Conservation (phyloP, 768 basidiomycete species). For the Lyophyllum shimeji region DNA sequence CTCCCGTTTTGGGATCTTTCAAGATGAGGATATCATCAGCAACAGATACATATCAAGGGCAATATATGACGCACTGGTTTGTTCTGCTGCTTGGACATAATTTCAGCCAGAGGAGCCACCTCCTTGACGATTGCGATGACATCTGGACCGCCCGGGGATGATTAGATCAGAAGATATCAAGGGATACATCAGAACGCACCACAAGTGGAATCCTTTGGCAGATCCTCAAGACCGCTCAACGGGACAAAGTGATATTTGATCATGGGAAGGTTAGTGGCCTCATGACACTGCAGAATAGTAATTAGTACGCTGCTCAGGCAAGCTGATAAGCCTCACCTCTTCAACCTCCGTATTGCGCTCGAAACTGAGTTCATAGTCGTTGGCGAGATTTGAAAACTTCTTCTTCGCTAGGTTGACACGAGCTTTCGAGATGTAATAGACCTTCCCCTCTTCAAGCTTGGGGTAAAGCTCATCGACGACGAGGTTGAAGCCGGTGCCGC, state of each 20-base stretch:
- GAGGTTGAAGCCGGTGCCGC: slow-evolving; percentile 88
- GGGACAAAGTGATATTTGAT: slow-evolving; percentile 82
- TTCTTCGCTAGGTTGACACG: slow-evolving; percentile 95
- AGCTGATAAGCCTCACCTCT: slow-evolving; percentile 51
- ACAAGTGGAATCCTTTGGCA: slow-evolving; percentile 79
- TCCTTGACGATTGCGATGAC: slow-evolving; percentile 88
- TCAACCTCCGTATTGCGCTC: slow-evolving; percentile 83
- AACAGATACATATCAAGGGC: slow-evolving; percentile 3
- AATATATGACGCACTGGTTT: slow-evolving; percentile 48
- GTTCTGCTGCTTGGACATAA: slow-evolving; percentile 73
- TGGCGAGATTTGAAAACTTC: slow-evolving; percentile 86
- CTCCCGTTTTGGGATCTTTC: slow-evolving; percentile 85
- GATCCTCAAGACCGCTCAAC: slow-evolving; percentile 58
- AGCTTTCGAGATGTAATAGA: slow-evolving; percentile 88
- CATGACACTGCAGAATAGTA: slow-evolving; percentile 63
- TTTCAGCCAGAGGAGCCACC: slow-evolving; percentile 60
- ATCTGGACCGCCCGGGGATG: slow-evolving; percentile 46
- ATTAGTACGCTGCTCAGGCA: slow-evolving; percentile 2
- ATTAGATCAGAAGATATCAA: slow-evolving; percentile 7
- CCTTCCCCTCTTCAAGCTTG: slow-evolving; percentile 87
- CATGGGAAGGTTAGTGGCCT: slow-evolving; percentile 71
- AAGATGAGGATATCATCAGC: background rate
- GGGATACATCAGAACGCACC: slow-evolving; percentile 50
- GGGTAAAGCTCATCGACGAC: slow-evolving; percentile 82
- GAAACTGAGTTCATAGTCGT: slow-evolving; percentile 92